phyloP scores from a whole-genome alignment of 169 alveolate genomes.

The Eimeria sp. region DNA sequence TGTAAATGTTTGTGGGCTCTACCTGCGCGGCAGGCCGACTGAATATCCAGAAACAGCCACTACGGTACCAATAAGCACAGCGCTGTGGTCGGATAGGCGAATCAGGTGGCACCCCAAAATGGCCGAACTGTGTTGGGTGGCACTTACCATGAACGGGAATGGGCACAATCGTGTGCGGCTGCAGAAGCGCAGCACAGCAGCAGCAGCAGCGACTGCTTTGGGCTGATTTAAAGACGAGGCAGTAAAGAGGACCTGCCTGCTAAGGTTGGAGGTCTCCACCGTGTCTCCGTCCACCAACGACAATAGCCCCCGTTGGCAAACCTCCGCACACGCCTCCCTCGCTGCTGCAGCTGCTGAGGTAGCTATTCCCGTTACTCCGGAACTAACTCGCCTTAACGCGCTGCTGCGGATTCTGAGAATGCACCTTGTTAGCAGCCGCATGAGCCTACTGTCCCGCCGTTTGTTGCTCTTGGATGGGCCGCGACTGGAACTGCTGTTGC shows the following conservation, averaged over 20 bases:
- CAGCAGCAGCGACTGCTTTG: constrained; percentile 79
- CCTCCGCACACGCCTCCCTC: not conserved
- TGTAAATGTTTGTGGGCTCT: not conserved
- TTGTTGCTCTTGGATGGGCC: not conserved
- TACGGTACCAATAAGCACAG: not conserved
- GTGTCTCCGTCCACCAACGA: constrained; percentile 98
- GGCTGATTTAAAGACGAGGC: constrained; percentile 84
- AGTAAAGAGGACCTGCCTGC: constrained; percentile 98
- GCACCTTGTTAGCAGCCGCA: not conserved
- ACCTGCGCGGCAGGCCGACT: not conserved
- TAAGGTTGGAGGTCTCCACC: constrained; percentile 98
- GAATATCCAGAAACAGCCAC: not conserved
- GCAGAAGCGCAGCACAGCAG: constrained; percentile 49
- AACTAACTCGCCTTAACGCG: constrained; percentile 47
- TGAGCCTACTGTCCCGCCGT: not conserved
- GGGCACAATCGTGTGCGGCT: constrained; percentile 49
- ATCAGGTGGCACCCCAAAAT: not conserved
- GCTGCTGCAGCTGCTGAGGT: constrained; percentile 14
- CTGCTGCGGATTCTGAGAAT: not conserved
- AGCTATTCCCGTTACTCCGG: not conserved
- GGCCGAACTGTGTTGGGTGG: not conserved
- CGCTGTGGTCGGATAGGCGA: not conserved
- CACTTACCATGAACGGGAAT: constrained; percentile 42
- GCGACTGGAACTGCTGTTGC: not conserved
- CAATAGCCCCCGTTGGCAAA: constrained; percentile 84